A percentile compares a stretch with the other conserved stretches of the same genome.
Evolutionary conservation across 2,329 filamentous ascomycete genomes (phyloP).

Genomic region (Verticillium nubilum): DNA sequence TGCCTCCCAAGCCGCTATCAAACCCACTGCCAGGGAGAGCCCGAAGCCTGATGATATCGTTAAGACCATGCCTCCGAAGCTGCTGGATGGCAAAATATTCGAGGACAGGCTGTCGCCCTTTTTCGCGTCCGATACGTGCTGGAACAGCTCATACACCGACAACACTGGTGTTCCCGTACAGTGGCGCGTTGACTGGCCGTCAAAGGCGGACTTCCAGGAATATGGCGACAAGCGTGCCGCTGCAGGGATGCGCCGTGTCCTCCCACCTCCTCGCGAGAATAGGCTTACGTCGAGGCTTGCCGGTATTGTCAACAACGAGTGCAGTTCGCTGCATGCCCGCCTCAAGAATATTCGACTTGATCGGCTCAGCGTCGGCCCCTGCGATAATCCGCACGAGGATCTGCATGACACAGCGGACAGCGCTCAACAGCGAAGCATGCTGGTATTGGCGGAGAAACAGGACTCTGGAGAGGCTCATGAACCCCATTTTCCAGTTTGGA

Average conservation of each 20-base stretch:
- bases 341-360: not conserved
- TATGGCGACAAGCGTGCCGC: constrained; percentile 15
- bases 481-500: not conserved
- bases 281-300: not conserved
- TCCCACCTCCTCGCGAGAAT: not conserved
- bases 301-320: not conserved
- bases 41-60: not conserved
- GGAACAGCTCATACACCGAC: constrained; percentile 18
- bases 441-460: not conserved
- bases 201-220: constrained; percentile 28
- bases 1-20: not conserved
- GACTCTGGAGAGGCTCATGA: not conserved
- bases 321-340: not conserved
- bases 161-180: constrained; percentile 4
- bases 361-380: not conserved
- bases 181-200: constrained; percentile 24
- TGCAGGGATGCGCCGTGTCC: not conserved
- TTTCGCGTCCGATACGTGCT: constrained; percentile 26
- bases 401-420: too few relatives aligned
- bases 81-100: constrained; percentile 17
- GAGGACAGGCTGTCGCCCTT: constrained; percentile 24
- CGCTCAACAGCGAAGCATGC: not conserved
- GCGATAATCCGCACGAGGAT: not conserved
- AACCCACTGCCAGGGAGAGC: not conserved
- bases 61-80: not conserved